phyloP scores from a whole-genome alignment of 73 alveolate genomes.

The Urostyla sp. region DNA sequence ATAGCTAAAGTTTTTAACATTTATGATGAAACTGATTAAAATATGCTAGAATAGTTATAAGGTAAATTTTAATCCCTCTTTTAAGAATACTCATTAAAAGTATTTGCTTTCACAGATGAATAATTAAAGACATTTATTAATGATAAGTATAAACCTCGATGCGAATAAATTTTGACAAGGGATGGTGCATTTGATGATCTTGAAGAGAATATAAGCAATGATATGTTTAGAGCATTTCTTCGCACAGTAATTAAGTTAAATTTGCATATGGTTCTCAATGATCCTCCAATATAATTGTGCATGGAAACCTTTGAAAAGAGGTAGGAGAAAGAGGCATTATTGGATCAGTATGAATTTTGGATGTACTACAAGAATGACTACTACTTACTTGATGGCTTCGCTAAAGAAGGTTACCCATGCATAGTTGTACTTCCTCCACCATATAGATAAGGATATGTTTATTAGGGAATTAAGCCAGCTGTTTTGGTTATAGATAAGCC shows the following conservation, averaged over 20 bases:
- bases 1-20: slow-evolving; percentile 2
- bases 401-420: slow-evolving; percentile 66
- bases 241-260: slow-evolving; percentile 40
- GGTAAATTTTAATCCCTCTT: slow-evolving; percentile 37
- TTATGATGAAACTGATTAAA: slow-evolving; percentile 22
- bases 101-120: slow-evolving; percentile 27
- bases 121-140: background rate
- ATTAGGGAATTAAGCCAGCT: slow-evolving; percentile 71
- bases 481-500: slow-evolving; percentile 48
- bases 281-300: slow-evolving; percentile 53
- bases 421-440: slow-evolving; percentile 74
- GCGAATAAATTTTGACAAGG: slow-evolving; percentile 11
- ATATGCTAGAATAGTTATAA: slow-evolving; percentile 8
- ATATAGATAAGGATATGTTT: slow-evolving; percentile 54
- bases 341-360: slow-evolving; percentile 52
- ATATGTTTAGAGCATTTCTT: slow-evolving; percentile 45
- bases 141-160: slow-evolving; percentile 31
- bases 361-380: slow-evolving; percentile 39
- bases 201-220: slow-evolving; percentile 49
- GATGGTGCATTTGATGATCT: slow-evolving; percentile 48
- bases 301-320: slow-evolving; percentile 19
- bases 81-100: slow-evolving; percentile 47
- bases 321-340: background rate
- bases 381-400: slow-evolving; percentile 71
- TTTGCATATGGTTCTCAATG: slow-evolving; percentile 61